Evolutionary conservation across 768 basidiomycete species (phyloP).

Genomic region (Chalciporus piperatus): DNA sequence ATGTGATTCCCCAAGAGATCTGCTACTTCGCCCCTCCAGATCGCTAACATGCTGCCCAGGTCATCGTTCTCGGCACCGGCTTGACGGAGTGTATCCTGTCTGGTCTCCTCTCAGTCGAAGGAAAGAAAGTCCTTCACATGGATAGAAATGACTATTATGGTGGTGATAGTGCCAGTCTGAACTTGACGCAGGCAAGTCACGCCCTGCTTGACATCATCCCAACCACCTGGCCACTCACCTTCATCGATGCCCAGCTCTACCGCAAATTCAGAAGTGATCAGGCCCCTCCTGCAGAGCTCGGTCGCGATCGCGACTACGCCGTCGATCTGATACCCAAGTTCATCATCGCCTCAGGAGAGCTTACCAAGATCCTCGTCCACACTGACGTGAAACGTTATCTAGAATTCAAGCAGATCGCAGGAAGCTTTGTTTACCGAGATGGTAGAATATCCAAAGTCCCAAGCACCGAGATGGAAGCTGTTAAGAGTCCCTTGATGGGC

Average conservation of each 20-base stretch:
- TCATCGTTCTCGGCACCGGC: slow-evolving; percentile 93
- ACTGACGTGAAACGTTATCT: slow-evolving; percentile 98
- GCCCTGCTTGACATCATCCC: background rate
- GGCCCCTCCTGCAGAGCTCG: slow-evolving; percentile 76
- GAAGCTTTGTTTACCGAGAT: slow-evolving; percentile 96
- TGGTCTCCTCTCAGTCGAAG: slow-evolving; percentile 96
- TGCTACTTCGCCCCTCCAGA: slow-evolving; percentile 5
- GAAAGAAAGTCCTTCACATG: slow-evolving; percentile 99
- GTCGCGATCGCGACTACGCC: slow-evolving; percentile 96
- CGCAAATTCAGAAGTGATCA: slow-evolving; percentile 88
- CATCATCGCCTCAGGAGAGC: slow-evolving; percentile 96
- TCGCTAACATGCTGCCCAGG: slow-evolving; percentile 42
- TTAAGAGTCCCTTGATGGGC: slow-evolving; percentile 96
- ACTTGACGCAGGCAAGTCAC: slow-evolving; percentile 91
- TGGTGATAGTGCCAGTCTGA: slow-evolving; percentile 94
- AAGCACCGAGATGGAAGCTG: slow-evolving; percentile 95
- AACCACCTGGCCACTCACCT: slow-evolving; percentile 14
- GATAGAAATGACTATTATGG: slow-evolving; percentile 99
- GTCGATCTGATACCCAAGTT: slow-evolving; percentile 99
- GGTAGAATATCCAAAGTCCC: slow-evolving; percentile 97
- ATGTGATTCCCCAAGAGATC: slow-evolving; percentile 52
- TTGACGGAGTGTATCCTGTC: slow-evolving; percentile 98
- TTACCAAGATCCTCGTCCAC: slow-evolving; percentile 97
- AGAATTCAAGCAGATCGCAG: slow-evolving; percentile 99
- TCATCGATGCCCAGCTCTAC: slow-evolving; percentile 64